phyloP scores from a whole-genome alignment of 2,329 filamentous ascomycete genomes.

The Sporothrix curviconia region DNA sequence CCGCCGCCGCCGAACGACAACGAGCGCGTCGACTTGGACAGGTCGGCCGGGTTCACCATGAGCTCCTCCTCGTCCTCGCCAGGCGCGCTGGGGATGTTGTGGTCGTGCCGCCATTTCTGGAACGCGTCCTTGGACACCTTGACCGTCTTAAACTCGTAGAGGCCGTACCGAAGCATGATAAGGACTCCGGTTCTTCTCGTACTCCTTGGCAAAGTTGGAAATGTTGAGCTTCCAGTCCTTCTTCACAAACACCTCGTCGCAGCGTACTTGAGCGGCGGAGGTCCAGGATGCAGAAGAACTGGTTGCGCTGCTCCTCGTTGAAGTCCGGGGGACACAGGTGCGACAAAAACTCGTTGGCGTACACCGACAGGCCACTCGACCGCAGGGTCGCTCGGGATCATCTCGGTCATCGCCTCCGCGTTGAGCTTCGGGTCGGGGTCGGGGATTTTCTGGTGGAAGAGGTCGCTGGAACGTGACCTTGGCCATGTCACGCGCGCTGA shows the following conservation, averaged over 20 bases:
- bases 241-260: slow-evolving; percentile 52
- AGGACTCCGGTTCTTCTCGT: slow-evolving; percentile 57
- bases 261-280: slow-evolving; percentile 54
- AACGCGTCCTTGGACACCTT: slow-evolving; percentile 52
- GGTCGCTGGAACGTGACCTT: slow-evolving; percentile 43
- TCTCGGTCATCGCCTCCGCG: slow-evolving; percentile 47
- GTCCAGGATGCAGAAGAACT: slow-evolving; percentile 59
- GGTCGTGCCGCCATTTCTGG: slow-evolving; percentile 51
- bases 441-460: slow-evolving; percentile 53
- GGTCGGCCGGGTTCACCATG: not conserved
- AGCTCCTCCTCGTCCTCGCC: slow-evolving; percentile 31
- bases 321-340: slow-evolving; percentile 52
- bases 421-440: slow-evolving; percentile 50
- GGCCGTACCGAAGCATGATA: slow-evolving; percentile 54
- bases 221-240: slow-evolving; percentile 60
- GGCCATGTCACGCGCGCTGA: slow-evolving; percentile 43
- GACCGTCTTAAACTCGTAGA: slow-evolving; percentile 58
- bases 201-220: slow-evolving; percentile 57
- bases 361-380: slow-evolving; percentile 47
- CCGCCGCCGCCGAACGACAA: no score
- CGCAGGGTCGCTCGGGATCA: slow-evolving; percentile 46
- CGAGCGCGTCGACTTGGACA: slow-evolving; percentile 19
- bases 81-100: slow-evolving; percentile 46
- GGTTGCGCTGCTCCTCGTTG: slow-evolving; percentile 52
- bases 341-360: slow-evolving; percentile 52